Conservation (phyloP, 768 basidiomycete species). For the Boletales sp. region DNA sequence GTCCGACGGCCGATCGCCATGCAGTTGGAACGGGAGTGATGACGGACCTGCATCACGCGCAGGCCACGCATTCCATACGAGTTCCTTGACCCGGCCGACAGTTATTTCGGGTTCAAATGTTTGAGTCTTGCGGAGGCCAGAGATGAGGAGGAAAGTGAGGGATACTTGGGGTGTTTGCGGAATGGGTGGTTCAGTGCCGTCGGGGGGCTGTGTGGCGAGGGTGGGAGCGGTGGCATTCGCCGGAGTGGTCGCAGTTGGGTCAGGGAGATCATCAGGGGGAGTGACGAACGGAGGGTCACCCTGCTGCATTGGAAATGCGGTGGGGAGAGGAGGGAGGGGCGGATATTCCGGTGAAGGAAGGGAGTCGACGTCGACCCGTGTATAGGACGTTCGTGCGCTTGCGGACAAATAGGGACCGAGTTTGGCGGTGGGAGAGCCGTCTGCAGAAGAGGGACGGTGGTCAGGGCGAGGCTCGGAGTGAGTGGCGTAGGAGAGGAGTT, state of each 20-base stretch:
- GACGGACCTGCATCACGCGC: slow-evolving; percentile 42
- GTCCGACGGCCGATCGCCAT: slow-evolving; percentile 12
- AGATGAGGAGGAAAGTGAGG: slow-evolving; percentile 70
- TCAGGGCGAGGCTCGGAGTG: not conserved
- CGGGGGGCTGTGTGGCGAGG: slow-evolving; percentile 4
- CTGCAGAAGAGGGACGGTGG: slow-evolving; percentile 22
- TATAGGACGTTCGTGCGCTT: slow-evolving; percentile 52
- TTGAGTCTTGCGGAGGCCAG: slow-evolving; percentile 66
- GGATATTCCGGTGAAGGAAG: slow-evolving; percentile 19
- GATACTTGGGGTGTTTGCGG: slow-evolving; percentile 63
- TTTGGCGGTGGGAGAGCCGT: not conserved
- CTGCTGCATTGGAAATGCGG: slow-evolving; percentile 3
- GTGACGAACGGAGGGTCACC: not conserved
- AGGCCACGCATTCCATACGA: slow-evolving; percentile 83
- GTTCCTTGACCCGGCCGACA: slow-evolving; percentile 75
- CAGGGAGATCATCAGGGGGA: not conserved
- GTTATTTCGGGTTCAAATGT: slow-evolving; percentile 73
- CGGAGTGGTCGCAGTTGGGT: slow-evolving; percentile 4
- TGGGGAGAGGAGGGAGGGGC: slow-evolving; percentile 21
- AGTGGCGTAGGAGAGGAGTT: slow-evolving; percentile 8
- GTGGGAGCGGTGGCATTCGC: not conserved
- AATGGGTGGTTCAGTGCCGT: slow-evolving; percentile 20
- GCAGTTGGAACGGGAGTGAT: slow-evolving; percentile 7
- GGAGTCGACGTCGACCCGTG: slow-evolving; percentile 43
- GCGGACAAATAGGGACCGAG: slow-evolving; percentile 32